phyloP scores from a whole-genome alignment of 192 early-diverging fungal species.

The Coemansia sp. region DNA sequence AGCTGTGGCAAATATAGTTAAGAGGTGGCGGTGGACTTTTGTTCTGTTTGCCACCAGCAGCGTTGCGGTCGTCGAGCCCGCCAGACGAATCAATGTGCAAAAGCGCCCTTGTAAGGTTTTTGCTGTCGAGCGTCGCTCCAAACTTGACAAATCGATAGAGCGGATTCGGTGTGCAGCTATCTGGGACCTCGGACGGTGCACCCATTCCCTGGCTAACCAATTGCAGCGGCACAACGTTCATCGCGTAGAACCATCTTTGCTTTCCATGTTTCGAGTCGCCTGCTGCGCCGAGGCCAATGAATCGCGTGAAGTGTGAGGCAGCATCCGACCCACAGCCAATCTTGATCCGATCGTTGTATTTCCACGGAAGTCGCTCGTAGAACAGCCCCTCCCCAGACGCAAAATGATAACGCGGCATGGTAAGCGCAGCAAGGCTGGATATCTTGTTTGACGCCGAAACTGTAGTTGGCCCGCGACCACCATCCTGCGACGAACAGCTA shows the following conservation, averaged over 20 bases:
- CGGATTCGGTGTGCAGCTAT: conserved; percentile 60
- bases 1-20: conserved; percentile 62
- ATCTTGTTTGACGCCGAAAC: conserved; percentile 30
- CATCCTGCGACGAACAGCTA: conserved; percentile 11
- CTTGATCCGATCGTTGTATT: conserved; percentile 32
- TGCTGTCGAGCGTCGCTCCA: conserved; percentile 18
- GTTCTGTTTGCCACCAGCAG: conserved; percentile 10
- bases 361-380: conserved; percentile 84
- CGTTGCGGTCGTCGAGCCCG: conserved; percentile 49
- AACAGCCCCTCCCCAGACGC: conserved; percentile 65
- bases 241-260: conserved; percentile 90
- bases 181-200: conserved; percentile 34
- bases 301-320: conserved; percentile 61
- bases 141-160: conserved; percentile 34
- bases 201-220: conserved; percentile 30
- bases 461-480: not conserved
- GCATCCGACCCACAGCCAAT: conserved; percentile 20
- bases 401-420: conserved; percentile 91
- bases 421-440: conserved; percentile 41
- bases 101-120: conserved; percentile 9
- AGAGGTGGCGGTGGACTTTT: conserved; percentile 44
- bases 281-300: conserved; percentile 77
- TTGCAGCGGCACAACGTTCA: conserved; percentile 73
- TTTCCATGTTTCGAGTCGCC: conserved; percentile 60
- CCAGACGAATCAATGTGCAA: conserved; percentile 53